Base-by-base conservation (phyloP, 169 alveolate genomes). In the Pseudocohnilembus persalinus region DNA sequence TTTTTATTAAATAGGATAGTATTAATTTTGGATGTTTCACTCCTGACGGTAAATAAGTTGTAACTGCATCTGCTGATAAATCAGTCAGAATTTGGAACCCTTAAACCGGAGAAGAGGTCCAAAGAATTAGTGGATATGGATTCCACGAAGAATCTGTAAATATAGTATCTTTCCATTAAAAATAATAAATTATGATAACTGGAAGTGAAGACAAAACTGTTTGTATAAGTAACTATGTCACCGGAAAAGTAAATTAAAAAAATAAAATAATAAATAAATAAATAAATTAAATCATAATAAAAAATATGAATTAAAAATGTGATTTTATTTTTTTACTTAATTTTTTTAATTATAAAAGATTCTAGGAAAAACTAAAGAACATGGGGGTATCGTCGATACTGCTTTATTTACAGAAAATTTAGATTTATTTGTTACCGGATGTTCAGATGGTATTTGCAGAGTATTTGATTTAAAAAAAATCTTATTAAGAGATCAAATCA, bases 61-160 rank as follows among this genome's bases (percentile, higher is more conserved):
- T 91, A 28, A 83, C 89, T 76, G 83, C 85, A 24, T 73, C 89
- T 73, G 92, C 82, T 30, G 94, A 91, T 83, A 74, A 34, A 28
- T 77, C 91, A 11, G 83, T 85, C 0, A 85, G 88, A 74, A 31
- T 85, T 29, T 91, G 94, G 94, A 84, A 83, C 20, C 94, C 94
- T 28, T 49, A 79, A 29, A 32, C 84, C 0, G 84, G 84, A 35
- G 74, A 79, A 63, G 31, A 34, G 31, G 64, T 35, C 24, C 35
- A 79, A 27, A 79, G 64, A 28, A 64, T 79, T 29, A 27, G 31
- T 0, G 84, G 84, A 0, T 79, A 49, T 64, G 84, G 84, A 79
- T 79, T 79, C 63, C 84, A 79, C 29, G 77, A 79, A 79, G 84
- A 79, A 49, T 35, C 31, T 35, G 49, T 79, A 28, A 64, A 33